phyloP scores from a whole-genome alignment of 306 rosid genomes.

The Trifolium dubium region DNA sequence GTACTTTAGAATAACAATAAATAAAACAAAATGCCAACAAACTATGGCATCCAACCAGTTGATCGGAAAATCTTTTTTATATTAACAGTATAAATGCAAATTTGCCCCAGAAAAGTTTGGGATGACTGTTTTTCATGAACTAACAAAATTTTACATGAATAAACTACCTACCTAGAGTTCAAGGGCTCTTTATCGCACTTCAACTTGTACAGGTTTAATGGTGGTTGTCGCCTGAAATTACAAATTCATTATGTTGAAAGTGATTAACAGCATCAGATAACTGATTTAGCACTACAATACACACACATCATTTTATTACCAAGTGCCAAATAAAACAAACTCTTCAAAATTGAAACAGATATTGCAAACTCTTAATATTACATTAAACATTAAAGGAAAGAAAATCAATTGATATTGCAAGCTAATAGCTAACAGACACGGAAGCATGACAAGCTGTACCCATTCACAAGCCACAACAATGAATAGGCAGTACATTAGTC shows the following conservation, averaged over 20 bases:
- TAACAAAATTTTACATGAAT: constrained; percentile 25
- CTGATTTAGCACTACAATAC: not conserved
- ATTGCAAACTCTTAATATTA: not conserved
- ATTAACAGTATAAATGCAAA: constrained; percentile 23
- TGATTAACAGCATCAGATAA: constrained; percentile 32
- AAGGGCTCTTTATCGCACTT: constrained; percentile 93
- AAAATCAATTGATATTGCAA: constrained; percentile 10
- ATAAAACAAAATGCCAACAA: constrained; percentile 4
- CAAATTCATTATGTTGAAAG: constrained; percentile 38
- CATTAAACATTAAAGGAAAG: not conserved
- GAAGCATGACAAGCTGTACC: constrained; percentile 12
- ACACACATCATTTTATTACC: constrained; percentile 2
- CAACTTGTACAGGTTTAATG: constrained; percentile 70
- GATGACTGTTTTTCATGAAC: constrained; percentile 14
- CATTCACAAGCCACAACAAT: constrained; percentile 3
- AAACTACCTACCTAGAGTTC: constrained; percentile 80
- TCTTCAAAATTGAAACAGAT: not conserved
- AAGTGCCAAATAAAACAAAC: constrained; percentile 6
- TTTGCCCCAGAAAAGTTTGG: constrained; percentile 15
- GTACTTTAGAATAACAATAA: constrained; percentile 22
- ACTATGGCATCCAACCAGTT: constrained; percentile 17
- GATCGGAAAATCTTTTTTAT: constrained; percentile 7
- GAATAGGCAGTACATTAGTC: constrained; percentile 16
- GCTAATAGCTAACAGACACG: not conserved
- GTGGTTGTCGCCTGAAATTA: constrained; percentile 73